Evolutionary conservation across 1,284 basidiomycete species (phyloP), one percentile per base, ranked within the genome.

Genomic region (Marasmius sp.): DNA sequence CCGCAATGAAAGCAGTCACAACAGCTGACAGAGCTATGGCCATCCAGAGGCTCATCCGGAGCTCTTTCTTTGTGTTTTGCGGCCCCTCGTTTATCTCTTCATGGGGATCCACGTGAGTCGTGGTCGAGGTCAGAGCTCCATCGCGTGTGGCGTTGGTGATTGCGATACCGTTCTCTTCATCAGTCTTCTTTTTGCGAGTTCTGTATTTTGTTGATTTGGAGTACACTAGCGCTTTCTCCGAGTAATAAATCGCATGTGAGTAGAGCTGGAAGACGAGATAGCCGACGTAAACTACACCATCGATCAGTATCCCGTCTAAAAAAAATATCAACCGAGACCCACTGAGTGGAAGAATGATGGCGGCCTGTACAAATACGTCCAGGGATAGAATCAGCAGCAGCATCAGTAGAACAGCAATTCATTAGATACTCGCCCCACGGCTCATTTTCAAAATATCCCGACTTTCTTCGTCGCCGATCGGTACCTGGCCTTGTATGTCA

Each of bases 231-330:
- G n/a, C 2, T 71, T 70, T 43, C 76, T 68, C 49, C 90, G 82
- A 74, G 71, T 93, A 96, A 6, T 95, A 77, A 38, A 81, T 74
- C 52, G 90, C 84, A 75, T 97, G 94, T 0, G 93, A 92, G 73
- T 87, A 93, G 11, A 97, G 86, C 71, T 95, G 93, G 82, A 97
- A 97, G 51, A 89, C 71, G 14, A 96, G 81, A 71, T 93, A 94
- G 20, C 81, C 84, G 1, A 74, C 72, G 73, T 95, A 94, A 60
- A 89, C 87, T 90, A 61, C 14, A 61, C 33, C 20, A 20, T 49
- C 50, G 20, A 18, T 50, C 53, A 39, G 62, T 56, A 65, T 59
- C 14, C 47, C 51, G 43, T 36, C n/a, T 56, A 20, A n/a, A 7
- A 7, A 10, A 10, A 33, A 47, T n/a, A n/a, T n/a, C n/a, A n/a